These are phyloP conservation scores for Termitomyces sp. DNA, from an alignment of 768 basidiomycete species.

Conservation along the genomic window DNA sequence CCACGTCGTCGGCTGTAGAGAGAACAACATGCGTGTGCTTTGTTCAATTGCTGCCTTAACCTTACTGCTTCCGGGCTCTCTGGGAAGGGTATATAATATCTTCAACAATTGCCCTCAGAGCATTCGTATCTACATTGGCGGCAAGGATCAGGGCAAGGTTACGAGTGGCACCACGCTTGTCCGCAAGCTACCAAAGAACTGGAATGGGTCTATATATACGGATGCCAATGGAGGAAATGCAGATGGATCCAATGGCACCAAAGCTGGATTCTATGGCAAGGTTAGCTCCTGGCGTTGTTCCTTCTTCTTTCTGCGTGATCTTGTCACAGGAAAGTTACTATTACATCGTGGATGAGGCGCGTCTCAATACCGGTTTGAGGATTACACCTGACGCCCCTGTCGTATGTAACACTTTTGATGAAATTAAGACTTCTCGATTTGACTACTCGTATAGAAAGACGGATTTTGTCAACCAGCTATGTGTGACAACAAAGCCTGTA, in stretches of 20 bases:
- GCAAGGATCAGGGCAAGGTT: constrained; percentile 7
- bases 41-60: background rate
- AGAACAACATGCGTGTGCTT: background rate
- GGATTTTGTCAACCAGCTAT: constrained; percentile 16
- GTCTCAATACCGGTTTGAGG: constrained; percentile 29
- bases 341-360: constrained; percentile 24
- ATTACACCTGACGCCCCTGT: constrained; percentile 19
- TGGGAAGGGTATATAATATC: constrained; percentile 13
- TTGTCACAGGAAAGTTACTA: constrained; percentile 19
- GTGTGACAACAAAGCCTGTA: constrained; percentile 19
- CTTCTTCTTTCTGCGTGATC: background rate
- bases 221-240: constrained; percentile 21
- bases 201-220: constrained; percentile 23
- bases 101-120: constrained; percentile 1
- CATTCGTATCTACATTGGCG: background rate
- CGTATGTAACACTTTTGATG: constrained; percentile 10
- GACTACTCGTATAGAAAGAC: constrained; percentile 3
- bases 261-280: constrained; percentile 23
- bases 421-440: background rate
- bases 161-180: background rate
- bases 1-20: background rate
- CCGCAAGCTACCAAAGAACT: constrained; percentile 12
- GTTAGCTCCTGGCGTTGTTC: constrained; percentile 9
- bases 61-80: background rate
- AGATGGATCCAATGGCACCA: constrained; percentile 18